These are phyloP conservation scores for Dothistroma septosporum DNA, from an alignment of 2,329 filamentous ascomycete species.

Conservation along the genomic window DNA sequence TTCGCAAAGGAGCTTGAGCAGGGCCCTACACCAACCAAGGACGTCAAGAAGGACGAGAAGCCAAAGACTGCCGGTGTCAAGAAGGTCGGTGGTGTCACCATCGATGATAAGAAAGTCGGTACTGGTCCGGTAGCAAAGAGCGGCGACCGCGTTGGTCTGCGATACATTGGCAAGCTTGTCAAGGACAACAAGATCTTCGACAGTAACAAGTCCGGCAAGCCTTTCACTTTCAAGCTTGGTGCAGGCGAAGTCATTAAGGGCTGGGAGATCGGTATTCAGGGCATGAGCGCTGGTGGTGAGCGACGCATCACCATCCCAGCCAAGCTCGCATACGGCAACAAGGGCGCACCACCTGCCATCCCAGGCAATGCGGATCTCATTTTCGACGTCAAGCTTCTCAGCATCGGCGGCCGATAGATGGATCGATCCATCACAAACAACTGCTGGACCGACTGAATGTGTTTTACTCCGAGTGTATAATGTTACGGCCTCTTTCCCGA, in stretches of 20 bases:
- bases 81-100: slow-evolving; percentile 79
- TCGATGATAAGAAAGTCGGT: slow-evolving; percentile 94
- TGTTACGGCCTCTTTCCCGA: slow-evolving; percentile 13
- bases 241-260: slow-evolving; percentile 97
- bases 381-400: slow-evolving; percentile 67
- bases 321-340: slow-evolving; percentile 82
- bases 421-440: background rate
- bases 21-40: slow-evolving; percentile 73
- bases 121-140: slow-evolving; percentile 81
- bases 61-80: slow-evolving; percentile 62
- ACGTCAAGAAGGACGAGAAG: slow-evolving; percentile 39
- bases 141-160: slow-evolving; percentile 85
- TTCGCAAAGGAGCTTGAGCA: slow-evolving; percentile 99
- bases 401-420: slow-evolving; percentile 14
- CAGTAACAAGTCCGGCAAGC: slow-evolving; percentile 97
- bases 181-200: slow-evolving; percentile 94
- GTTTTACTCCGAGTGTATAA: slow-evolving; percentile 6
- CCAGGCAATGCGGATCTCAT: slow-evolving; percentile 84
- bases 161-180: slow-evolving; percentile 92
- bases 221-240: slow-evolving; percentile 93
- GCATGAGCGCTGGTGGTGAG: slow-evolving; percentile 92
- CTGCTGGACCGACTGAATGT: background rate
- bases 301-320: slow-evolving; percentile 87
- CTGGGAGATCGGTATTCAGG: slow-evolving; percentile 90
- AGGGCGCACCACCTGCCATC: slow-evolving; percentile 70